A percentile compares a stretch with the other conserved stretches of the same genome.
These are phyloP conservation scores for Arthrobotrys sinensis DNA, from an alignment of 2,329 filamentous ascomycete species.

Conservation along the genomic window DNA sequence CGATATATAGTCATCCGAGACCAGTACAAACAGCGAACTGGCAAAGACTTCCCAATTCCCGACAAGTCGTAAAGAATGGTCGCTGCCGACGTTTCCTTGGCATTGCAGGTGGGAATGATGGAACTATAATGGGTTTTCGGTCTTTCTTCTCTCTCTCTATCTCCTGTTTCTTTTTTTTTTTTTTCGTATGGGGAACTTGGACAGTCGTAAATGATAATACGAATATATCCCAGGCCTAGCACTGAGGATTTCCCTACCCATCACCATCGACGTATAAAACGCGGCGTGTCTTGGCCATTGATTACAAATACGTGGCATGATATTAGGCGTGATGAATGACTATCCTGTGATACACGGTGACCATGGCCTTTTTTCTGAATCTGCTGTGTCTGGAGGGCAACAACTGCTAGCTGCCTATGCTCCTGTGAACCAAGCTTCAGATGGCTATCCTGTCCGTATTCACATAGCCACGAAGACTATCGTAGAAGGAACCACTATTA, in stretches of 20 bases:
- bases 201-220: slow-evolving; percentile 20
- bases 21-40: slow-evolving; percentile 82
- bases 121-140: not conserved
- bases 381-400: too few species aligned
- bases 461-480: too few species aligned
- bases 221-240: not conserved
- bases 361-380: too few species aligned
- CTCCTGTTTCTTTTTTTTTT: slow-evolving; percentile 11
- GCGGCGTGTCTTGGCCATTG: too few species aligned
- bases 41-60: slow-evolving; percentile 78
- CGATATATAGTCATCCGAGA: slow-evolving; percentile 72
- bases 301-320: too few species aligned
- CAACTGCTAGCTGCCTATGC: too few species aligned
- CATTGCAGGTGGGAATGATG: not conserved
- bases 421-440: too few species aligned
- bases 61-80: slow-evolving; percentile 73
- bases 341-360: too few species aligned
- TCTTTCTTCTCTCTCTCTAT: not conserved
- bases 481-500: too few species aligned
- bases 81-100: not conserved
- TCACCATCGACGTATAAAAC: too few species aligned
- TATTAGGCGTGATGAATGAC: too few species aligned
- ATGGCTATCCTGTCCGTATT: too few species aligned
- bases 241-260: slow-evolving; percentile 1
- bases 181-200: not conserved